These are phyloP conservation scores for Backusella liffmaniae DNA, from an alignment of 192 early-diverging fungal species.

Conservation along the genomic window DNA sequence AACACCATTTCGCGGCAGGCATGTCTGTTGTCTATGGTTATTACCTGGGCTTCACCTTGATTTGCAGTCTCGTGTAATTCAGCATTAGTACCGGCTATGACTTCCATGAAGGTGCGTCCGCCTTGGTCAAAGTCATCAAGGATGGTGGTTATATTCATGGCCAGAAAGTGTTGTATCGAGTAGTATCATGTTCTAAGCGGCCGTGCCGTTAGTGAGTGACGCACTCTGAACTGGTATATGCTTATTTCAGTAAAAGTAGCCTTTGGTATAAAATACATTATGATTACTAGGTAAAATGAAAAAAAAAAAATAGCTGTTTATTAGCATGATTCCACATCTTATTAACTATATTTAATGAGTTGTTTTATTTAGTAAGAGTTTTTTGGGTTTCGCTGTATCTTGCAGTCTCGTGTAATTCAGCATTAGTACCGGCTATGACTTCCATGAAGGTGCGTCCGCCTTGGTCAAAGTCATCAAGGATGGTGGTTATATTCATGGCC, in stretches of 20 bases:
- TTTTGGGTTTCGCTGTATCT: no score
- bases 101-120: neutral
- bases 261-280: no score
- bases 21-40: no score
- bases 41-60: no score
- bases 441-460: neutral
- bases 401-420: constrained; percentile 10
- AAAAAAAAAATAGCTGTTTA: no score
- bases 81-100: neutral
- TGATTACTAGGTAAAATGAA: no score
- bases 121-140: neutral
- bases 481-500: neutral
- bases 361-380: no score
- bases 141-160: neutral
- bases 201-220: neutral
- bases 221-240: no score
- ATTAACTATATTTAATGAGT: no score
- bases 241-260: no score
- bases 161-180: neutral
- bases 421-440: neutral
- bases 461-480: neutral
- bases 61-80: constrained; percentile 10
- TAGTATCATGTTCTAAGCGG: neutral
- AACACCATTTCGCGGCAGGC: no score
- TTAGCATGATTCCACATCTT: no score